phyloP scores from a whole-genome alignment of 2,329 filamentous ascomycete genomes.

The Thermothelomyces thermophilus region DNA sequence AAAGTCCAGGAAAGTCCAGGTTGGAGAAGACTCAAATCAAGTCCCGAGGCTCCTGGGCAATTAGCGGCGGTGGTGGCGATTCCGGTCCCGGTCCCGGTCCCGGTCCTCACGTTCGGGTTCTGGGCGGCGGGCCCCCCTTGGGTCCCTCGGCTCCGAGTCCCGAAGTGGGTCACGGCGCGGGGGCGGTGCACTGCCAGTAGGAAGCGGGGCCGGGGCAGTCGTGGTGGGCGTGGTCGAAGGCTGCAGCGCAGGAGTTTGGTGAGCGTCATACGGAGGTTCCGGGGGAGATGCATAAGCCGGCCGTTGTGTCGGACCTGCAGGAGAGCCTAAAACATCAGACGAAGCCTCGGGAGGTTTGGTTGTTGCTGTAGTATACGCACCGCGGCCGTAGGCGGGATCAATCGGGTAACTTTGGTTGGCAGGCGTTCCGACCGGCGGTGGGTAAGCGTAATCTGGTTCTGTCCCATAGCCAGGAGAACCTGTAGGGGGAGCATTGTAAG shows the following conservation, averaged over 20 bases:
- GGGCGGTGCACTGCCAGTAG: slow-evolving; percentile 29
- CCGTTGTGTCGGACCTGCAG: slow-evolving; percentile 37
- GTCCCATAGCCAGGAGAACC: slow-evolving; percentile 17
- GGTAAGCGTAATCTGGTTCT: slow-evolving; percentile 26
- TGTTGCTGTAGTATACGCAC: slow-evolving; percentile 44
- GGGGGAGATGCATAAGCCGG: slow-evolving; percentile 37
- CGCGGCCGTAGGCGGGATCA: slow-evolving; percentile 53
- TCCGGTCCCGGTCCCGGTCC: slow-evolving; percentile 22
- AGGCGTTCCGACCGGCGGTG: slow-evolving; percentile 14
- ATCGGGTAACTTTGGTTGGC: slow-evolving; percentile 37
- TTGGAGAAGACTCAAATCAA: slow-evolving; percentile 5
- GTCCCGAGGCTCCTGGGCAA: slow-evolving; percentile 6
- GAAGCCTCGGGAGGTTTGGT: slow-evolving; percentile 22
- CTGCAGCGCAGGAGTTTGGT: slow-evolving; percentile 32
- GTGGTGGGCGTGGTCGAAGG: slow-evolving; percentile 32
- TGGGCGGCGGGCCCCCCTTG: slow-evolving; percentile 24
- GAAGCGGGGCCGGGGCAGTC: slow-evolving; percentile 31
- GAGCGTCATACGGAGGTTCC: slow-evolving; percentile 47
- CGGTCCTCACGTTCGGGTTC: slow-evolving; percentile 24
- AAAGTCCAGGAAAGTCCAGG: slow-evolving; percentile 11
- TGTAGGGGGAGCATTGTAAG: slow-evolving; percentile 13
- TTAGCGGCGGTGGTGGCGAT: slow-evolving; percentile 18
- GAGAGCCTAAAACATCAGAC: slow-evolving; percentile 47
- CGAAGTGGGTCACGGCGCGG: slow-evolving; percentile 37
- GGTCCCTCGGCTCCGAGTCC: slow-evolving; percentile 34